phyloP scores from a whole-genome alignment of 2,329 filamentous ascomycete genomes.

The Phaeosphaeria sp. region DNA sequence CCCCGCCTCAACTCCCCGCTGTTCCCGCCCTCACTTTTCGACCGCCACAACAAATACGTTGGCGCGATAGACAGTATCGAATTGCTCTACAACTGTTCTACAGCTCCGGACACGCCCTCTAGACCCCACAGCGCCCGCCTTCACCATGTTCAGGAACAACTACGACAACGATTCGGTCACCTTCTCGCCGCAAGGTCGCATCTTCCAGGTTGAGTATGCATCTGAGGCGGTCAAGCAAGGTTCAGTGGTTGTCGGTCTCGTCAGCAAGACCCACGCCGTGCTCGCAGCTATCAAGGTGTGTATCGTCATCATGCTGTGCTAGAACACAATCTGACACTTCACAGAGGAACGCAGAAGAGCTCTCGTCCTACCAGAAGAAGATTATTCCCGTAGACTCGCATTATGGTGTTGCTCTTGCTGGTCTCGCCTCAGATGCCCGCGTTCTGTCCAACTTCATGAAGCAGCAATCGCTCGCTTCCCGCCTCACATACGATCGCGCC shows the following conservation, averaged over 20 bases:
- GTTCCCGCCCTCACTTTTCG: neutral
- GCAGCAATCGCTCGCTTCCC: conserved; percentile 94
- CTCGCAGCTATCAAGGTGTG: conserved; percentile 93
- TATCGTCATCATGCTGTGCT: neutral
- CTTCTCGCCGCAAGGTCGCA: conserved; percentile 98
- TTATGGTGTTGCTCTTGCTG: conserved; percentile 92
- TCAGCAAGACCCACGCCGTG: conserved; percentile 97
- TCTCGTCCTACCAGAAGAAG: conserved; percentile 99
- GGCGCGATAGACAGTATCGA: neutral
- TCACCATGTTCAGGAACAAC: conserved; percentile 97
- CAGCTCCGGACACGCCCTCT: conserved; percentile 4
- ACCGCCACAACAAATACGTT: neutral
- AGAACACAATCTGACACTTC: conserved; percentile 10
- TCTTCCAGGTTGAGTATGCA: conserved; percentile 99
- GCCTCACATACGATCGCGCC: conserved; percentile 92
- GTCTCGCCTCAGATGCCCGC: conserved; percentile 95
- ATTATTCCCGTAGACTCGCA: conserved; percentile 96
- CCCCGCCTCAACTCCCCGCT: conserved; percentile 7
- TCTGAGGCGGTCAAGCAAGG: conserved; percentile 99
- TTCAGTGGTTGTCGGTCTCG: conserved; percentile 94
- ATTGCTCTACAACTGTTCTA: neutral
- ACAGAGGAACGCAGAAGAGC: conserved; percentile 97
- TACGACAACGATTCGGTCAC: conserved; percentile 99
- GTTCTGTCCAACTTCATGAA: conserved; percentile 99
- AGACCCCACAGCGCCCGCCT: conserved; percentile 22